Percentiles rank a stretch among this genome's conserved stretches.
Evolutionary conservation across 768 basidiomycete genomes (phyloP).

Genomic region (Hydnum rufescens): DNA sequence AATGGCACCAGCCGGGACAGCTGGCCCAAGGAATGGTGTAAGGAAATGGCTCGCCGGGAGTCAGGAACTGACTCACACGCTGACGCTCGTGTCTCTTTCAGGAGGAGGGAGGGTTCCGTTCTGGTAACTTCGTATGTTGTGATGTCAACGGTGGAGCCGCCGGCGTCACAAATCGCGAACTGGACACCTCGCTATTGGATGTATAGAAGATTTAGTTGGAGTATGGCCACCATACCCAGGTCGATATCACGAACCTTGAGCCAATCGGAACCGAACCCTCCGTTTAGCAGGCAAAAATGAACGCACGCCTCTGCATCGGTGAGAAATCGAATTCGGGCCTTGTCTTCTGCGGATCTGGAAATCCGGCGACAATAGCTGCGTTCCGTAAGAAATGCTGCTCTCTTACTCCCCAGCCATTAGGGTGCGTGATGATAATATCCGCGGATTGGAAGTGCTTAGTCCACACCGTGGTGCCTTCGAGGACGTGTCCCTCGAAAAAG

Average conservation of each 20-base stretch:
- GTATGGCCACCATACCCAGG: no score
- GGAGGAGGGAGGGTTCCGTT: neutral
- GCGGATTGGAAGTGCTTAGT: neutral
- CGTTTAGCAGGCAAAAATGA: conserved; percentile 24
- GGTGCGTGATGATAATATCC: conserved; percentile 11
- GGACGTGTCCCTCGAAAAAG: conserved; percentile 10
- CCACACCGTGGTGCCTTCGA: neutral
- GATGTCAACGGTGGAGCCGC: conserved; percentile 2
- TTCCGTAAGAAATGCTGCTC: conserved; percentile 27
- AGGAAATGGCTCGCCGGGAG: neutral
- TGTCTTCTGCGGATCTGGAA: conserved; percentile 21
- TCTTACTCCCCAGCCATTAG: conserved; percentile 29
- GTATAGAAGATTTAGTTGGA: neutral
- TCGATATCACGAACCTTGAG: neutral
- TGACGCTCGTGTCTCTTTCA: conserved; percentile 1
- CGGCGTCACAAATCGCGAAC: conserved; percentile 1
- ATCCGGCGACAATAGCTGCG: conserved; percentile 24
- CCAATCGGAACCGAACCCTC: conserved; percentile 11
- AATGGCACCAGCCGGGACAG: conserved; percentile 1
- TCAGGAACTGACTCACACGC: conserved; percentile 2
- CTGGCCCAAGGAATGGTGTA: neutral
- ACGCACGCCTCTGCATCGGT: conserved; percentile 36
- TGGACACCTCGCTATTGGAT: neutral
- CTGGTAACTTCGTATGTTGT: neutral
- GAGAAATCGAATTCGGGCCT: conserved; percentile 25